Percentiles rank a stretch among this genome's conserved stretches.
Conservation (phyloP, 2,329 filamentous ascomycete genomes). For the Xylariomycetidae sp. region DNA sequence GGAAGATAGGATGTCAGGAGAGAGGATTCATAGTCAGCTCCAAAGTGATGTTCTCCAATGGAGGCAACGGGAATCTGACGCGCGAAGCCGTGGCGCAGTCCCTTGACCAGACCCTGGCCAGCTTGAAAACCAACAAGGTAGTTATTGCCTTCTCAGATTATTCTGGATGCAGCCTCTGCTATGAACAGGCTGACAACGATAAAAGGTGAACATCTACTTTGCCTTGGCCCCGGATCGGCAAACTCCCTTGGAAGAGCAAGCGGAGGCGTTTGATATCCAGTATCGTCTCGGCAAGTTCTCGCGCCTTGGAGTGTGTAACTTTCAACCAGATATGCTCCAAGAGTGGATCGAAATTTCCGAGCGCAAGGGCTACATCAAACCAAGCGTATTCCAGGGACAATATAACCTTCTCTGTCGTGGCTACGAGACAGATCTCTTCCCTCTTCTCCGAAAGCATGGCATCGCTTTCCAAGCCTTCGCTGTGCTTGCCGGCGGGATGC, state of each 20-base stretch:
- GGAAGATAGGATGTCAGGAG: constrained; percentile 4
- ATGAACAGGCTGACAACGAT: not conserved
- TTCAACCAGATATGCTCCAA: constrained; percentile 4
- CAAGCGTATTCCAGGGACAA: constrained; percentile 7
- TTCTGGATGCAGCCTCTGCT: too few relatives aligned
- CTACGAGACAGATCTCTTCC: constrained; percentile 7
- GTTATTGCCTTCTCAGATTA: not conserved
- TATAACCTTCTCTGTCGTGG: constrained; percentile 11
- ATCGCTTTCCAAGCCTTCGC: constrained; percentile 6
- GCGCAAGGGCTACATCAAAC: constrained; percentile 8
- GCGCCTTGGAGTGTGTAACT: constrained; percentile 8
- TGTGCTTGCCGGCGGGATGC: constrained; percentile 4
- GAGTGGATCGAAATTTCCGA: constrained; percentile 7
- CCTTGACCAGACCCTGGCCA: constrained; percentile 1
- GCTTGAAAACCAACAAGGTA: constrained; percentile 4
- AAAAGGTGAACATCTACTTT: constrained; percentile 8
- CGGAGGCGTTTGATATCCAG: constrained; percentile 6
- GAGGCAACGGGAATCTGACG: constrained; percentile 8
- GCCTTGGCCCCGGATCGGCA: constrained; percentile 4
- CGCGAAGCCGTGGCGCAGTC: constrained; percentile 5
- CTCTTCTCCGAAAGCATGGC: constrained; percentile 8
- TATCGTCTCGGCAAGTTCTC: constrained; percentile 2
- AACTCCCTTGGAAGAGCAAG: constrained; percentile 10
- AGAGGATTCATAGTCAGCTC: constrained; percentile 7
- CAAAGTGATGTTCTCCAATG: constrained; percentile 10